Conservation (phyloP, 192 early-diverging fungal species). For the Backusella sp. region DNA sequence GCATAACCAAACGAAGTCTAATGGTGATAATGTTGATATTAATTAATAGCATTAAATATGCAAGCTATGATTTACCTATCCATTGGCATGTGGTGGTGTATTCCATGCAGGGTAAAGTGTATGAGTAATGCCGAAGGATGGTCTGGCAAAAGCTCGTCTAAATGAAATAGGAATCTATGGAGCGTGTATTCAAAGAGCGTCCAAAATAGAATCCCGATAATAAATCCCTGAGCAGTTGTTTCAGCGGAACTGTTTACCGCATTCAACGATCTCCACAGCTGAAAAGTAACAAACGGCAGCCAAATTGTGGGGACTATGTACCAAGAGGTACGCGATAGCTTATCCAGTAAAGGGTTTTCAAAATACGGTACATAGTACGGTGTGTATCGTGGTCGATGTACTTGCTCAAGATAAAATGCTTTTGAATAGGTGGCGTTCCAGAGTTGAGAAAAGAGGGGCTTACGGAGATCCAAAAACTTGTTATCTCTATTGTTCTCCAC, state of each 20-base stretch:
- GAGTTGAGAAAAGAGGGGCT: conserved; percentile 85
- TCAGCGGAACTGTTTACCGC: not conserved
- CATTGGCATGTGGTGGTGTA: conserved; percentile 97
- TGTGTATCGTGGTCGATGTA: conserved; percentile 85
- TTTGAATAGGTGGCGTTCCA: conserved; percentile 73
- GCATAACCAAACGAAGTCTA: conserved; percentile 93
- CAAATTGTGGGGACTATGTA: conserved; percentile 85
- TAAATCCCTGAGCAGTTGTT: conserved; percentile 43
- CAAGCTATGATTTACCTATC: conserved; percentile 58
- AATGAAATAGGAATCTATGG: conserved; percentile 92
- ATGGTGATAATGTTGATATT: too few species aligned
- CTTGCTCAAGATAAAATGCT: conserved; percentile 83
- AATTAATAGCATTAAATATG: not conserved
- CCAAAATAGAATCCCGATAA: conserved; percentile 74
- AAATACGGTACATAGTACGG: conserved; percentile 82
- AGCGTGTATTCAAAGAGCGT: conserved; percentile 87
- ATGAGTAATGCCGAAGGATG: conserved; percentile 68
- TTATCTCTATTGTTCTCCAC: conserved; percentile 25
- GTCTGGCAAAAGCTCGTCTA: conserved; percentile 87
- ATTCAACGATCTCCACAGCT: conserved; percentile 25
- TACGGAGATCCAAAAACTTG: conserved; percentile 76
- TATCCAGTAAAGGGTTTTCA: conserved; percentile 67
- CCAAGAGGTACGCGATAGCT: conserved; percentile 89
- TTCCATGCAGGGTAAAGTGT: conserved; percentile 94
- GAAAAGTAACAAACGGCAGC: conserved; percentile 69